Percentiles rank a stretch among this genome's conserved stretches.
Evolutionary conservation across 1,284 basidiomycete species (phyloP).

Genomic region (Apiotrichum akiyoshidainum): DNA sequence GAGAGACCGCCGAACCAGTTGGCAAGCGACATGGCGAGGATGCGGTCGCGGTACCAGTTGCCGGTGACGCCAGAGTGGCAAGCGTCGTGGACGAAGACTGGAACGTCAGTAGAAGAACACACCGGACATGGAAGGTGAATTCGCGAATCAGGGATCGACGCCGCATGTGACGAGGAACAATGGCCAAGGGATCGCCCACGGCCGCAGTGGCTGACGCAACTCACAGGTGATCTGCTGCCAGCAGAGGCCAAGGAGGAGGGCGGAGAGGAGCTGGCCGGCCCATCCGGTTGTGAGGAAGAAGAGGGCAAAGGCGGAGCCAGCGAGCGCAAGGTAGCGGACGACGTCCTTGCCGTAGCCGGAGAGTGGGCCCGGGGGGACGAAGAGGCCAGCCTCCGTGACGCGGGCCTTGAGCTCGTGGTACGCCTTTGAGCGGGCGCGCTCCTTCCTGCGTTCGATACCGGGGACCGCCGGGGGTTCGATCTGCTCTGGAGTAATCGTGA

Average conservation of each 20-base stretch:
- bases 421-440: slow-evolving; percentile 70
- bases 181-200: too few species aligned
- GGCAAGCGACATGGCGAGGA: slow-evolving; percentile 67
- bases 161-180: too few species aligned
- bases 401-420: slow-evolving; percentile 76
- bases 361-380: slow-evolving; percentile 69
- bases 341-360: slow-evolving; percentile 89
- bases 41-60: slow-evolving; percentile 74
- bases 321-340: slow-evolving; percentile 52
- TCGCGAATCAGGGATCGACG: too few species aligned
- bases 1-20: slow-evolving; percentile 89
- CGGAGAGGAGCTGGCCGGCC: slow-evolving; percentile 61
- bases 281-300: slow-evolving; percentile 34
- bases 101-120: not conserved
- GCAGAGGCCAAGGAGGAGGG: slow-evolving; percentile 76
- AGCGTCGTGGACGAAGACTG: slow-evolving; percentile 82
- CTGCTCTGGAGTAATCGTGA: slow-evolving; percentile 29
- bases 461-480: slow-evolving; percentile 55
- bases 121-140: not conserved
- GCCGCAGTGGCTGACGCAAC: slow-evolving; percentile 5
- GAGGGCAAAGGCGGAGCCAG: slow-evolving; percentile 22
- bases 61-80: slow-evolving; percentile 94
- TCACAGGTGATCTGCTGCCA: slow-evolving; percentile 85
- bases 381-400: slow-evolving; percentile 76
- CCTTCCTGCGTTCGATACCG: slow-evolving; percentile 58